Percentiles rank a stretch among this genome's conserved stretches.
Conservation (phyloP, 169 alveolate genomes). For the Cytauxzoon felis region DNA sequence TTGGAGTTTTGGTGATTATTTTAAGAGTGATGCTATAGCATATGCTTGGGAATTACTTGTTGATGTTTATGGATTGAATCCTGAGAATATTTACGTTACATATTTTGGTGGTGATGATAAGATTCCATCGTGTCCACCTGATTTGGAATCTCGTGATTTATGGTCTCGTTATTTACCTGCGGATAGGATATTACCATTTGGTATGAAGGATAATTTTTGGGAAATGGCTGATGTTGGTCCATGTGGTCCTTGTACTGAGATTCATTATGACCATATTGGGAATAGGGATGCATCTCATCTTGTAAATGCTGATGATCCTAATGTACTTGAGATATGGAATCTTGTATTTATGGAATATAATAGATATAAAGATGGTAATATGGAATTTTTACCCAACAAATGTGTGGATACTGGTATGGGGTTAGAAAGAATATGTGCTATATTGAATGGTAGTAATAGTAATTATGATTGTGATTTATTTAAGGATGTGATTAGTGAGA, state of each 20-base stretch:
- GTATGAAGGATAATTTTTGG: slow-evolving; percentile 91
- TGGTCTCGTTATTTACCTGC: slow-evolving; percentile 86
- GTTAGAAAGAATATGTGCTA: slow-evolving; percentile 87
- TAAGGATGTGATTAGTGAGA: slow-evolving; percentile 77
- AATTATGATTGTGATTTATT: slow-evolving; percentile 92
- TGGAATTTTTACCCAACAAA: slow-evolving; percentile 83
- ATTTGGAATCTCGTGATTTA: slow-evolving; percentile 79
- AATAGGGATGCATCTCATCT: slow-evolving; percentile 85
- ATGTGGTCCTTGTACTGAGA: slow-evolving; percentile 95
- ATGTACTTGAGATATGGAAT: slow-evolving; percentile 93
- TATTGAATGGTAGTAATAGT: slow-evolving; percentile 77
- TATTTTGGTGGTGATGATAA: slow-evolving; percentile 91
- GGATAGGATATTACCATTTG: slow-evolving; percentile 77
- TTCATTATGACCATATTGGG: slow-evolving; percentile 88
- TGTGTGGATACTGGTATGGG: slow-evolving; percentile 96
- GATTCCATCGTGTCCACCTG: slow-evolving; percentile 82
- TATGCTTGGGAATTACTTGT: slow-evolving; percentile 90
- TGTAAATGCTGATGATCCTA: slow-evolving; percentile 90
- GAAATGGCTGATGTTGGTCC: slow-evolving; percentile 97
- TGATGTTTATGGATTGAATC: slow-evolving; percentile 79
- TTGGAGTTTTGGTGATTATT: slow-evolving; percentile 94
- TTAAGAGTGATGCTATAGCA: slow-evolving; percentile 87
- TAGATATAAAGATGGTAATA: slow-evolving; percentile 80
- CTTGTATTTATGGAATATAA: slow-evolving; percentile 92
- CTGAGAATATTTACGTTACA: slow-evolving; percentile 85